These are phyloP conservation scores for Debaryomycetaceae sp. DNA, from an alignment of 1,139 yeast genomes.

Conservation along the genomic window DNA sequence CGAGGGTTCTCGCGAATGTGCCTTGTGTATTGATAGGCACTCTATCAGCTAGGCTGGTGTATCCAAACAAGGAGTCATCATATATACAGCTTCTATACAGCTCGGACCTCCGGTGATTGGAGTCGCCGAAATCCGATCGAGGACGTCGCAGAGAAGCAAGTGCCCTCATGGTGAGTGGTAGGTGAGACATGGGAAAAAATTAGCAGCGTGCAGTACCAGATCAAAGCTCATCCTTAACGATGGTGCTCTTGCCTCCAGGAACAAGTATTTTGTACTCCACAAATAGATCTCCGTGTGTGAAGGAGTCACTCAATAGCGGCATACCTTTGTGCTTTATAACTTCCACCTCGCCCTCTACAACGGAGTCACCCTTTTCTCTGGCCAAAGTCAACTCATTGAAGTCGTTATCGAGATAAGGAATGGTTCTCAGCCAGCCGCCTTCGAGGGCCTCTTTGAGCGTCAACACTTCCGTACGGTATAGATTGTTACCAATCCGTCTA, in stretches of 20 bases:
- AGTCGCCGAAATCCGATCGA: too few relatives aligned
- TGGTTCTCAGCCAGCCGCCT: conserved; percentile 76
- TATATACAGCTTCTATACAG: neutral
- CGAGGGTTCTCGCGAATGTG: neutral
- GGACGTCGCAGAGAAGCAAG: neutral
- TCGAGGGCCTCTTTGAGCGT: conserved; percentile 64
- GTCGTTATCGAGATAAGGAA: conserved; percentile 63
- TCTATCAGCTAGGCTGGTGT: neutral
- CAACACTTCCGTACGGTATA: conserved; percentile 80
- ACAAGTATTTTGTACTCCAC: conserved; percentile 63
- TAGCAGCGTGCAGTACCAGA: neutral
- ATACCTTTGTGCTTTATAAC: conserved; percentile 72
- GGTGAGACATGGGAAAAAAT: neutral
- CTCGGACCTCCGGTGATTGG: too few relatives aligned
- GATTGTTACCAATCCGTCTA: conserved; percentile 68
- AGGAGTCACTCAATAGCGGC: conserved; percentile 57
- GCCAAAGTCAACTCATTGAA: conserved; percentile 45
- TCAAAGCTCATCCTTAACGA: conserved; percentile 20
- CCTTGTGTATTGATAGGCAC: neutral
- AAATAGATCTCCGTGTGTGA: conserved; percentile 71
- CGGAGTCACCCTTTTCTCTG: conserved; percentile 49
- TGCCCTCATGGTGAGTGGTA: neutral
- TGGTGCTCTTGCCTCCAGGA: conserved; percentile 28
- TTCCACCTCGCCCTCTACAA: conserved; percentile 70
- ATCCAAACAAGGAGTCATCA: too few relatives aligned